These are phyloP conservation scores for Lactarius psammicola DNA, from an alignment of 768 basidiomycete species.

Conservation along the genomic window DNA sequence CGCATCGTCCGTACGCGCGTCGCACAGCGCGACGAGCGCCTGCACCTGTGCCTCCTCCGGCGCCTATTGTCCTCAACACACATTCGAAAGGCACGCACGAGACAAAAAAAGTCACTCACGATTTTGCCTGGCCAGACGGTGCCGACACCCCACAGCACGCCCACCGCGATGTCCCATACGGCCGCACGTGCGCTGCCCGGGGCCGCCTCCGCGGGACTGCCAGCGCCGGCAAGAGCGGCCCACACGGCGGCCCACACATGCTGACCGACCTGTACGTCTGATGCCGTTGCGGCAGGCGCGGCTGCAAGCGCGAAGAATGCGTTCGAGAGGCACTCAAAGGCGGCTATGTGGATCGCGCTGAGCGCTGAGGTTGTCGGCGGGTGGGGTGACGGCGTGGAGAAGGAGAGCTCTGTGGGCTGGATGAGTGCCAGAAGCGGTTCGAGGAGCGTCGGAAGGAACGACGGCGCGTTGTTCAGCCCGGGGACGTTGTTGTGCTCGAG, in stretches of 20 bases:
- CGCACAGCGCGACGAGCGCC: slow-evolving; percentile 64
- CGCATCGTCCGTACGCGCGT: slow-evolving; percentile 50
- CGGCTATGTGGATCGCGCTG: slow-evolving; percentile 77
- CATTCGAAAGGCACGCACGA: no score
- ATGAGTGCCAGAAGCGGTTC: slow-evolving; percentile 66
- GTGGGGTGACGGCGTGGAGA: slow-evolving; percentile 72
- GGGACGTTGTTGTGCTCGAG: slow-evolving; percentile 8
- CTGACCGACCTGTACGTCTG: slow-evolving; percentile 49
- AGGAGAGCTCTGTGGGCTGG: slow-evolving; percentile 77
- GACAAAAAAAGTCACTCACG: slow-evolving; percentile 45
- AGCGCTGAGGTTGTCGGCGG: slow-evolving; percentile 88
- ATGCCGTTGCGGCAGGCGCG: slow-evolving; percentile 41
- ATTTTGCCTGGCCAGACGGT: slow-evolving; percentile 68
- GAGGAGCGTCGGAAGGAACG: slow-evolving; percentile 62
- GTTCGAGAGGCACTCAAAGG: slow-evolving; percentile 89
- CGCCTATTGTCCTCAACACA: slow-evolving; percentile 37
- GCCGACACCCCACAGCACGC: slow-evolving; percentile 87
- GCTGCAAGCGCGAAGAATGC: slow-evolving; percentile 73
- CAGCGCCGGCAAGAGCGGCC: slow-evolving; percentile 57
- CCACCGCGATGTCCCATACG: slow-evolving; percentile 76
- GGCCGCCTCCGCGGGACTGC: slow-evolving; percentile 55
- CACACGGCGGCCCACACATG: slow-evolving; percentile 67
- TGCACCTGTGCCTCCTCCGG: slow-evolving; percentile 61
- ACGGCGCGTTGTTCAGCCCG: slow-evolving; percentile 35
- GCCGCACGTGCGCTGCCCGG: slow-evolving; percentile 63